phyloP scores from a whole-genome alignment of 2,329 filamentous ascomycete species.

The Camptophora hylomeconis region DNA sequence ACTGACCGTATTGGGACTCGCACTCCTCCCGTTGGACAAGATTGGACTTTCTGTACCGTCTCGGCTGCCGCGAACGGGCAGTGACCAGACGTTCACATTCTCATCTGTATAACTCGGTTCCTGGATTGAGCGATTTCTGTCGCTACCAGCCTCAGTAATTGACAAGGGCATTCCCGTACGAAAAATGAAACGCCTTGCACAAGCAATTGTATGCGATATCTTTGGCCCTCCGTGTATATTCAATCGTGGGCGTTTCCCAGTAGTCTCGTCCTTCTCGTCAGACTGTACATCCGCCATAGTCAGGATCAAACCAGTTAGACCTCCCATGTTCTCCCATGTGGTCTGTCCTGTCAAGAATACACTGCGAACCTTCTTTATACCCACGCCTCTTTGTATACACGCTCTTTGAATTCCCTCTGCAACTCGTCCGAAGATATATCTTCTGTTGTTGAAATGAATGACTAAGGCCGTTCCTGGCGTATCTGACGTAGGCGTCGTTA shows the following conservation, averaged over 20 bases:
- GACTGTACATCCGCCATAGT: conserved; percentile 58
- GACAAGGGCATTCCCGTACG: conserved; percentile 66
- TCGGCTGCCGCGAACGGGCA: conserved; percentile 45
- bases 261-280: conserved; percentile 20
- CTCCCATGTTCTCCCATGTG: conserved; percentile 65
- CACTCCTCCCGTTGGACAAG: background rate
- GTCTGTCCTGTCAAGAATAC: conserved; percentile 72
- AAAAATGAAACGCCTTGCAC: conserved; percentile 72
- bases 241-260: conserved; percentile 9
- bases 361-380: conserved; percentile 54
- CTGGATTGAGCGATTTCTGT: conserved; percentile 16
- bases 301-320: conserved; percentile 71
- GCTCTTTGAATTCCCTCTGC: conserved; percentile 76
- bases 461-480: conserved; percentile 67
- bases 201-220: conserved; percentile 66
- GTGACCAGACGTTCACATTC: conserved; percentile 71
- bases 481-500: conserved; percentile 76
- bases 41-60: conserved; percentile 22
- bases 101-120: conserved; percentile 62
- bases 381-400: conserved; percentile 53
- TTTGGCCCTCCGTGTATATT: conserved; percentile 60
- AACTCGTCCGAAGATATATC: conserved; percentile 75
- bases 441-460: conserved; percentile 66
- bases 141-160: conserved; percentile 50
- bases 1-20: conserved; percentile 4